Evolutionary conservation across 768 basidiomycete genomes (phyloP), one percentile per base, ranked within the genome.

Genomic region (Hysterangium stoloniferum): DNA sequence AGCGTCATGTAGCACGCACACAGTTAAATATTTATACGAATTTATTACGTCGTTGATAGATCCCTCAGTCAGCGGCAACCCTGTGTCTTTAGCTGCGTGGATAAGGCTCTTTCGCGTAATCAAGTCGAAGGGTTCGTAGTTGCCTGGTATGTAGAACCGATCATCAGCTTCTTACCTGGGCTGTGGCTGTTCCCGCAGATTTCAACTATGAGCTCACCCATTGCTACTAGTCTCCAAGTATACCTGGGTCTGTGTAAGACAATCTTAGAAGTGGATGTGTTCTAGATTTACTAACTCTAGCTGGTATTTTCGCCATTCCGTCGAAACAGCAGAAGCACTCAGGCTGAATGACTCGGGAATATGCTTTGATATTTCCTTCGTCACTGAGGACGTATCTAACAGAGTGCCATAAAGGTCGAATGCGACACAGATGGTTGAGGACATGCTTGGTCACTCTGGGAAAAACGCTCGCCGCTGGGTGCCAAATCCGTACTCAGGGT

Each of bases 341-440:
- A 53, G 52, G 15, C 44, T 48, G 37, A 45, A 50, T 6, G 25
- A 17, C 33, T 22, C 54, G 22, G 12, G 41, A 17, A 25, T 29
- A 15, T 55, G 47, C 12, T 33, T 20, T 31, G 44, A 17, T 3
- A 63, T 22, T 6, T 48, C 49, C 29, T 37, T 29, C 13, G 55
- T 20, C 22, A 65, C 59, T 38, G 55, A 51, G 31, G 44, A 51
- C 5, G 63, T 64, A 45, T 65, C 56, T 17, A 65, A 57, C 20
- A 65, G 43, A 6, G 64, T 65, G 8, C 64, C 64, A 38, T 64
- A 65, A 43, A 65, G 56, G 47, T 65, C 64, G 43, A 65, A 61
- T 8, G 63, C 64, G n/a, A 65, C 52, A 22, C 20, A 3, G 12
- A 41, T 41, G n/a, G 6, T n/a, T 33, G 46, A 36, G 28, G 22